Evolutionary conservation across 225 moss, liverwort and hornwort genomes (phyloP).

Genomic region (Antitrichia curtipendula): DNA sequence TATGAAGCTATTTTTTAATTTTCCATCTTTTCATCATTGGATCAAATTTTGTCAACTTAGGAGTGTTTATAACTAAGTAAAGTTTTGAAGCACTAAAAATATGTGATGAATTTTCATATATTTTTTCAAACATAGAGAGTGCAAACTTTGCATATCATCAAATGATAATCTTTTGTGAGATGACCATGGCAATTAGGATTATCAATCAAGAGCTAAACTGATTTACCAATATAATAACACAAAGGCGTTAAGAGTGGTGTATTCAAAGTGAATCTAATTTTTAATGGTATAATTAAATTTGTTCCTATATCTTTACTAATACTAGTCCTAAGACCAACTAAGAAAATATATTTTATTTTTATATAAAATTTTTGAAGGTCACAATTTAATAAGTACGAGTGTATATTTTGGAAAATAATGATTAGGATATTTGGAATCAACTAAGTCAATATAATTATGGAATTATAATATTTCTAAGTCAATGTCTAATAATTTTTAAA

Average conservation of each 20-base stretch:
- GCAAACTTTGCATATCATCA: neutral
- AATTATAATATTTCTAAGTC: neutral
- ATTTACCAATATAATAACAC: no score
- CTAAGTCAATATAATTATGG: no score
- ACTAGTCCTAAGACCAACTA: neutral
- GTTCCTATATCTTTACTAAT: neutral
- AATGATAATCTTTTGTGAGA: neutral
- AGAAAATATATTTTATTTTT: neutral
- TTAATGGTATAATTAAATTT: neutral
- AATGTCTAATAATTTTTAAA: neutral
- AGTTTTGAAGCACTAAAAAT: neutral
- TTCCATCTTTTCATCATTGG: neutral
- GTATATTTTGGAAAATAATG: neutral
- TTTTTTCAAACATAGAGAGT: neutral
- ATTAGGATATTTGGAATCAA: neutral
- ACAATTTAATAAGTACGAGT: no score
- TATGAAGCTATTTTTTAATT: neutral
- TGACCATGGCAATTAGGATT: neutral
- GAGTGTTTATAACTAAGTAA: neutral
- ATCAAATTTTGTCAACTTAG: neutral
- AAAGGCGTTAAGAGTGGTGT: neutral
- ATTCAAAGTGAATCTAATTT: neutral
- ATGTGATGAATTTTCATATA: accelerated
- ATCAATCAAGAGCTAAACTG: no score
- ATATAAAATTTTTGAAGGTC: no score